Base-by-base conservation (phyloP, 2,329 filamentous ascomycete species). In the Penicillium sclerotiorum region DNA sequence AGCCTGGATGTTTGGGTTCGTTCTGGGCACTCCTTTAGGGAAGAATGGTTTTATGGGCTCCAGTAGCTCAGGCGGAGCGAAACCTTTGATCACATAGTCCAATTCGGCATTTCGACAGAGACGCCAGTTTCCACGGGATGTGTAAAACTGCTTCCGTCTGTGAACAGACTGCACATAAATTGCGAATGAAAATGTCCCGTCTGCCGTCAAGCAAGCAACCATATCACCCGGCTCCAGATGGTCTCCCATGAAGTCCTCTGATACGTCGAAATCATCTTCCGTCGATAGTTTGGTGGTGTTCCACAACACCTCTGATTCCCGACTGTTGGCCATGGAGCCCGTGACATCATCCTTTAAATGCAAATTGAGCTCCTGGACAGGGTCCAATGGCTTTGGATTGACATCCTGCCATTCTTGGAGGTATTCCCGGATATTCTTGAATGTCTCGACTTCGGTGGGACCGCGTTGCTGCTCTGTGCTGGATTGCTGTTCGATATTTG, bases 11-110 rank as follows among this genome's bases (percentile, higher is more conserved):
- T 68, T 58, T 5, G 50, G 35, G 12, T 60, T 60, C 28, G 64
- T 47, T 41, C 61, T 46, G 5, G 70, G 61, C 12, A 60, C 47
- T 1, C 44, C 33, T 25, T 66, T 60, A 0, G 83, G 83, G 3
- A 85, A 68, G 60, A 79, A 78, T 4, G 77, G 74, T 8, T 79
- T 50, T 3, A 85, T 61, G 2, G 75, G 71, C 11, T 74, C 60
- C 3, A 85, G 55, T 21, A 77, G 54, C 22, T 74, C 64, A 2
- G 67, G 68, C 22, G 76, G 65, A 8, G 79, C 71, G 56, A 80
- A 81, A 20, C 69, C 67, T 40, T 78, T 75, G 9, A 83, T 68
- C 8, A 76, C 71, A 58, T 78, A 83, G 38, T 76, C 72, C 7
- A 82, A 63, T 25, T 67, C 61, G 17, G 58, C 63, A 4, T 72